Percentiles rank a stretch among this genome's conserved stretches.
Conservation (phyloP, 371 early-diverging fungal genomes). For the Rozella allomycis region DNA sequence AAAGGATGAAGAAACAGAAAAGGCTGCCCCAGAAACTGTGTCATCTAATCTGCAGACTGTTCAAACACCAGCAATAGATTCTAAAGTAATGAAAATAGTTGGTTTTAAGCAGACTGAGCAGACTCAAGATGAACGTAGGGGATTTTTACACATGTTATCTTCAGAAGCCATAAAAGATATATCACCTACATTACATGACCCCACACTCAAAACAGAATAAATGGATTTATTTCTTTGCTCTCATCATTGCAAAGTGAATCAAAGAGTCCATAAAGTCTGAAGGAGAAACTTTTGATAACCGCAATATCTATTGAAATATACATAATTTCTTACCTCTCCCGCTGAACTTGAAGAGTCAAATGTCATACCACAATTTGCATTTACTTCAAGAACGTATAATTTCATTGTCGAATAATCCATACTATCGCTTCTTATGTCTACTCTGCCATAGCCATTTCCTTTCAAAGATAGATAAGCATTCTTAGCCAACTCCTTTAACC, state of each 20-base stretch:
- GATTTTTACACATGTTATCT: too few relatives aligned
- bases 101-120: too few relatives aligned
- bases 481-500: constrained; percentile 6
- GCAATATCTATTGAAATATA: constrained; percentile 7
- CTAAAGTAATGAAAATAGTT: too few relatives aligned
- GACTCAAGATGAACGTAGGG: too few relatives aligned
- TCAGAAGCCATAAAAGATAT: too few relatives aligned
- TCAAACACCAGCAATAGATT: too few relatives aligned
- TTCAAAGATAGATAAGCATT: constrained; percentile 7
- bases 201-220: too few relatives aligned
- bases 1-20: too few relatives aligned
- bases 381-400: constrained; percentile 21
- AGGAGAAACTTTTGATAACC: constrained; percentile 7
- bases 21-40: too few relatives aligned
- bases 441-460: constrained; percentile 22
- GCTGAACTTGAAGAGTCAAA: constrained; percentile 9
- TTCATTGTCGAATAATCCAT: constrained; percentile 10
- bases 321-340: neutral
- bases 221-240: neutral
- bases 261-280: constrained; percentile 11
- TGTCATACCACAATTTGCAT: constrained; percentile 25
- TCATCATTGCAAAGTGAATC: constrained; percentile 7
- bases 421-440: constrained; percentile 17
- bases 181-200: too few relatives aligned
- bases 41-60: too few relatives aligned